Evolutionary conservation across 257 asterid species (phyloP).

Genomic region (Galeopsis tetrahit): DNA sequence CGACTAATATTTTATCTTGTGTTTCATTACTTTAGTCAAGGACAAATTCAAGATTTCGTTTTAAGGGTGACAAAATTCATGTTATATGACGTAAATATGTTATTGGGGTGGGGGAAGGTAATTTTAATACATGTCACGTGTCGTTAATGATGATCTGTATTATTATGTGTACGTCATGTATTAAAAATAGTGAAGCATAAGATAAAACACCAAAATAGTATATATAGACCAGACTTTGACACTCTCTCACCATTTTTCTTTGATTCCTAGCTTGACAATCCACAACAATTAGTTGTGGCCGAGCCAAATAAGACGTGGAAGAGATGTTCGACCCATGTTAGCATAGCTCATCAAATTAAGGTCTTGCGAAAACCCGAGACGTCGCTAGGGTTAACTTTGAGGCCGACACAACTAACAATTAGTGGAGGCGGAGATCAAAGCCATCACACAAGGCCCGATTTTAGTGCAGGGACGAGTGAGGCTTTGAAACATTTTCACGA

Average conservation of each 20-base stretch:
- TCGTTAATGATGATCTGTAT: no score
- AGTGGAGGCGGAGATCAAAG: background rate
- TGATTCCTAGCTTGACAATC: slow-evolving; percentile 36
- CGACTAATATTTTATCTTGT: no score
- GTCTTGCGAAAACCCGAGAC: slow-evolving; percentile 35
- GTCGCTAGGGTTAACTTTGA: slow-evolving; percentile 29
- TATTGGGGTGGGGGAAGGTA: no score
- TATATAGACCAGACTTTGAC: background rate
- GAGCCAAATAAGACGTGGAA: slow-evolving; percentile 47
- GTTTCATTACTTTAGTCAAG: no score
- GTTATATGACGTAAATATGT: no score
- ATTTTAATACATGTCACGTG: no score
- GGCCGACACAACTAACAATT: slow-evolving; percentile 30
- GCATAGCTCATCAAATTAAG: slow-evolving; percentile 47
- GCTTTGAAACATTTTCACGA: background rate
- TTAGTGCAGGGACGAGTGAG: background rate
- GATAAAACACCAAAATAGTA: no score
- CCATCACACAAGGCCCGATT: background rate
- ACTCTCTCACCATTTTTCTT: slow-evolving; percentile 5
- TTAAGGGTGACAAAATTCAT: no score
- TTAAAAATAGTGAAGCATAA: no score
- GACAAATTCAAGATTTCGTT: no score
- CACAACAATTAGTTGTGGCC: slow-evolving; percentile 22
- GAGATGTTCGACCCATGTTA: slow-evolving; percentile 55
- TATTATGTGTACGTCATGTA: no score